These are phyloP conservation scores for Mediolabrus comicus DNA, from an alignment of 108 stramenopile species.

Conservation along the genomic window DNA sequence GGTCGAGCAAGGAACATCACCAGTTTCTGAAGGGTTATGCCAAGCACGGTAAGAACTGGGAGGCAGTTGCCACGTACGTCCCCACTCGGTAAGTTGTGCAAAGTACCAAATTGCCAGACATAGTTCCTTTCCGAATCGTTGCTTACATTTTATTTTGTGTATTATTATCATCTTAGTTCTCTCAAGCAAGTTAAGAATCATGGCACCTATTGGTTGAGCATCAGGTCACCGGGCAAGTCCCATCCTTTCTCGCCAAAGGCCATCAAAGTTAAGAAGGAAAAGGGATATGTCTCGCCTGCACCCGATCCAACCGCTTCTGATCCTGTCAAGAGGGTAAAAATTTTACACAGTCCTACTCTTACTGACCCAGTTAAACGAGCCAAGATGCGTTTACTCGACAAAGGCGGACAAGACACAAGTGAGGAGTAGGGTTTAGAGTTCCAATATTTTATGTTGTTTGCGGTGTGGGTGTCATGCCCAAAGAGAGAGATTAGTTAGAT, in stretches of 20 bases:
- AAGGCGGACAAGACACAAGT: not conserved
- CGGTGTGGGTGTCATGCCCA: not conserved
- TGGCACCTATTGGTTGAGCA: conserved; percentile 33
- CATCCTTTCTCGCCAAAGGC: conserved; percentile 8
- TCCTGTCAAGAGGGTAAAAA: conserved; percentile 4
- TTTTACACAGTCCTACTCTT: not conserved
- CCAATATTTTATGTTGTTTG: not conserved
- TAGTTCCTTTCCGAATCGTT: too few relatives aligned
- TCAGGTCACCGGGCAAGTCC: conserved; percentile 21
- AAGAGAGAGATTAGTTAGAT: not conserved
- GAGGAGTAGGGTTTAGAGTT: not conserved
- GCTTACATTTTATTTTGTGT: too few relatives aligned
- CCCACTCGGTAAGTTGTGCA: too few relatives aligned
- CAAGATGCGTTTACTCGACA: not conserved
- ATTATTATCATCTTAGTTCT: too few relatives aligned
- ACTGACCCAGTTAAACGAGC: not conserved
- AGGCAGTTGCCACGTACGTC: conserved; percentile 16
- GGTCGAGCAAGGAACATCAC: conserved; percentile 35
- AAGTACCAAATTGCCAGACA: too few relatives aligned
- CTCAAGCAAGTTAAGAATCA: conserved; percentile 36
- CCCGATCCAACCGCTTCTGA: conserved; percentile 2
- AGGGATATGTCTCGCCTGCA: not conserved
- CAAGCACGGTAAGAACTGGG: conserved; percentile 25
- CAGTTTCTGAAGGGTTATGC: conserved; percentile 28
- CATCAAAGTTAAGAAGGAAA: conserved; percentile 3